Evolutionary conservation across 306 rosid species (phyloP).

Genomic region (Mucuna pruriens): DNA sequence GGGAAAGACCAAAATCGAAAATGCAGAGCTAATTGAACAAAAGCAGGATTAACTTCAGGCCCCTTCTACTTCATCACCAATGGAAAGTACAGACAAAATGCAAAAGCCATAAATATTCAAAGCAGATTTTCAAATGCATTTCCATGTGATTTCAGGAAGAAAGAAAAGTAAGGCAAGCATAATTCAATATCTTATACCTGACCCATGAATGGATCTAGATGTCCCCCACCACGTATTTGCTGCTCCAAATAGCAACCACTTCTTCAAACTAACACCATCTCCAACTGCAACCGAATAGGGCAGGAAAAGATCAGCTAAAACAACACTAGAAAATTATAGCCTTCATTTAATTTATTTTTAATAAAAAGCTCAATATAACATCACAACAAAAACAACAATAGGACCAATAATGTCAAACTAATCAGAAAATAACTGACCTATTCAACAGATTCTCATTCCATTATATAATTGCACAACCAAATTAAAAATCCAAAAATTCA

Average conservation of each 20-base stretch:
- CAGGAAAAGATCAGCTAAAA: background rate
- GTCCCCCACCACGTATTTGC: constrained; percentile 49
- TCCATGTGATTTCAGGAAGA: background rate
- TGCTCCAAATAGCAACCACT: constrained; percentile 59
- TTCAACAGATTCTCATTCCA: background rate
- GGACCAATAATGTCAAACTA: background rate
- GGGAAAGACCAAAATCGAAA: background rate
- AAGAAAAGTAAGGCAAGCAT: background rate
- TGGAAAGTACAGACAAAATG: background rate
- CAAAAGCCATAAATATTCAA: background rate
- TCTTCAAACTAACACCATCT: constrained; percentile 50
- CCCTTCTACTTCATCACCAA: background rate
- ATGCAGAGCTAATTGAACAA: background rate
- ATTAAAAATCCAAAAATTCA: background rate
- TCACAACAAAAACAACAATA: background rate
- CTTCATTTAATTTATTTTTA: background rate
- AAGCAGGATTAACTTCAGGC: background rate
- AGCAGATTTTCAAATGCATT: constrained; percentile 21
- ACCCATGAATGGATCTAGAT: constrained; percentile 70
- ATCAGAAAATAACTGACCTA: background rate
- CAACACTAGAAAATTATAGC: background rate
- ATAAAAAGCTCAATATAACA: background rate
- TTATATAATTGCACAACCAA: background rate
- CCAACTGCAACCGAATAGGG: constrained; percentile 31
- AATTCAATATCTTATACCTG: constrained; percentile 62